These are phyloP conservation scores for Elsinoe perseae DNA, from an alignment of 2,329 filamentous ascomycete species.

Conservation along the genomic window DNA sequence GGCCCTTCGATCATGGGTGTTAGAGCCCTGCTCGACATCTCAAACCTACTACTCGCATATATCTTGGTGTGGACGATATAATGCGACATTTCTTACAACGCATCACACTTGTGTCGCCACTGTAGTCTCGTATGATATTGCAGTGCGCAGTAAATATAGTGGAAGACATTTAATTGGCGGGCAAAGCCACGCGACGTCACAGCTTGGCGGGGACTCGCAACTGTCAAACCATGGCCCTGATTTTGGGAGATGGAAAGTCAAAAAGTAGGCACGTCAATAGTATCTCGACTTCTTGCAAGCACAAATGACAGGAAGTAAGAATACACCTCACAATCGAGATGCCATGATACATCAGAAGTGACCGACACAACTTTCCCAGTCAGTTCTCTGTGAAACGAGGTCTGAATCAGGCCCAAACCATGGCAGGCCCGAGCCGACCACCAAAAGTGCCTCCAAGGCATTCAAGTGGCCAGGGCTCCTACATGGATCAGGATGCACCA, in stretches of 20 bases:
- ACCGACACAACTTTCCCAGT: neutral
- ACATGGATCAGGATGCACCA: slow-evolving; percentile 16
- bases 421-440: slow-evolving; percentile 18
- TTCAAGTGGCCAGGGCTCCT: neutral
- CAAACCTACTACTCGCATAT: neutral
- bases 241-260: neutral
- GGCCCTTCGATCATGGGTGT: neutral
- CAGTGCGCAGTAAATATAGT: neutral
- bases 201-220: neutral
- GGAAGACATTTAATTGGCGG: neutral
- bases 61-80: neutral
- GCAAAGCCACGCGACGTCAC: slow-evolving; percentile 1
- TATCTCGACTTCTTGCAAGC: neutral
- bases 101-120: neutral
- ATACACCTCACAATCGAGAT: neutral
- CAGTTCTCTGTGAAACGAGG: neutral
- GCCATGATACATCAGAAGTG: neutral
- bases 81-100: neutral
- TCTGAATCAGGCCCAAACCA: slow-evolving; percentile 1
- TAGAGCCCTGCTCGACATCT: neutral
- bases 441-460: slow-evolving; percentile 14
- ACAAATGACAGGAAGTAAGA: too few relatives aligned
- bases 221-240: slow-evolving; percentile 8
- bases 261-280: neutral
- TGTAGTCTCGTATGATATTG: neutral